Evolutionary conservation across 352 stramenopile genomes (phyloP).

Genomic region (Phytophthora boehmeriae): DNA sequence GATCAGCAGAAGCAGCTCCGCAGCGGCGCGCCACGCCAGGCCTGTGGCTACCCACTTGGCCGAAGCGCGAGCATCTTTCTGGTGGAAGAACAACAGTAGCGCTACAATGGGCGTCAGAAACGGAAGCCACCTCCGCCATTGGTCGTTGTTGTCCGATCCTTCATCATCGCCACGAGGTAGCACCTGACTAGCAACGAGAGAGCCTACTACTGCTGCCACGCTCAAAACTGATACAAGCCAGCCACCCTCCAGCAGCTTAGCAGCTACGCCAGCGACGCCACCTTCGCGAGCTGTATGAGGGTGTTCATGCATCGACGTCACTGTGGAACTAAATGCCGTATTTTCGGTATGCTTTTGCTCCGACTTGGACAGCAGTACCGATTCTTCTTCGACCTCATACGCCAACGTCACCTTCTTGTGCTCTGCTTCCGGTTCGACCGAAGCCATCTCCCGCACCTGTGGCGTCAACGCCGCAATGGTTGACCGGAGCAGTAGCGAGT

Average conservation of each 20-base stretch:
- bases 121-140: slow-evolving; percentile 69
- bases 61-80: slow-evolving; percentile 68
- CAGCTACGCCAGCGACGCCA: slow-evolving; percentile 39
- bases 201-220: slow-evolving; percentile 70
- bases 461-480: slow-evolving; percentile 50
- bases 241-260: slow-evolving; percentile 59
- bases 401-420: slow-evolving; percentile 50
- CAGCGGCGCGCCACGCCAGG: slow-evolving; percentile 75
- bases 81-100: slow-evolving; percentile 77
- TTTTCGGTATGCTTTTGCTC: slow-evolving; percentile 8
- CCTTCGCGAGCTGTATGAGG: slow-evolving; percentile 12
- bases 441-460: slow-evolving; percentile 31
- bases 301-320: slow-evolving; percentile 16
- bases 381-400: slow-evolving; percentile 60
- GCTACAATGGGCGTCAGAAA: slow-evolving; percentile 70
- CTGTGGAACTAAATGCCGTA: slow-evolving; percentile 13
- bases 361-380: slow-evolving; percentile 29
- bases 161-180: slow-evolving; percentile 40
- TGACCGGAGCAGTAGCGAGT: slow-evolving; percentile 55
- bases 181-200: slow-evolving; percentile 65
- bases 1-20: slow-evolving; percentile 73
- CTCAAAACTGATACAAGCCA: slow-evolving; percentile 74
- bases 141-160: slow-evolving; percentile 9
- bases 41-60: slow-evolving; percentile 85
- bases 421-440: slow-evolving; percentile 14